Base-by-base conservation (phyloP, 768 basidiomycete species). In the Rickenella mellea region DNA sequence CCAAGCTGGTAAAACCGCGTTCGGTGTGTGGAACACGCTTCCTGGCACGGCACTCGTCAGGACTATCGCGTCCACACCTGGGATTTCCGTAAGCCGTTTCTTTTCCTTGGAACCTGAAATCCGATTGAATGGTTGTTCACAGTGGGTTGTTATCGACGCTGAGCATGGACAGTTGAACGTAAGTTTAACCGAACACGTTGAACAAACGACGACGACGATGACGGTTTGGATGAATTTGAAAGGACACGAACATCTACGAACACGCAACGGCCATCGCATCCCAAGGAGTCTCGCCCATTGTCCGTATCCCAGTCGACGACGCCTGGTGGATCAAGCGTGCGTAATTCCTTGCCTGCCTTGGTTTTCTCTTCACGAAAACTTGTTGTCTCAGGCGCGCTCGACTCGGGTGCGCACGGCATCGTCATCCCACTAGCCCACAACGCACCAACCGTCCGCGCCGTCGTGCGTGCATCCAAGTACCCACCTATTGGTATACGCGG, bases 21-120 rank as follows among this genome's bases (percentile, higher is more conserved):
- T 84, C 45, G 80, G 82, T 8, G 74, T 72, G 1, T 83, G 80
- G 79, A 59, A 80, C 26, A 79, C 76, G 2, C 55, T 76, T 6
- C 74, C 78, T 1, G 76, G 78, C n/a, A 55, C 63, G 6, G 68
- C 77, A 49, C 67, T 73, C 48, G 79, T 78, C 4, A 69, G 80
- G 21, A 68, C 70, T 2, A 69, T 79, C 32, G 80, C 79, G 0
- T 24, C 26, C 19, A 15, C 33, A 3, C 33, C 33, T 17, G 33
- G 33, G 3, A 36, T 36, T 17, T 19, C 19, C 15, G 33, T 36
- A 15, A n/a, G n/a, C n/a, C 33, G 33, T 36, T 36, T 10, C 3
- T 22, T 15, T 10, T 36, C 9, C 10, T 14, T 11, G 19, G 10
- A 19, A 3, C 20, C 3, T 22, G 24, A 14, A 5, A 4, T 12